phyloP scores from a whole-genome alignment of 345 rosid species.

The Camelina neglecta region DNA sequence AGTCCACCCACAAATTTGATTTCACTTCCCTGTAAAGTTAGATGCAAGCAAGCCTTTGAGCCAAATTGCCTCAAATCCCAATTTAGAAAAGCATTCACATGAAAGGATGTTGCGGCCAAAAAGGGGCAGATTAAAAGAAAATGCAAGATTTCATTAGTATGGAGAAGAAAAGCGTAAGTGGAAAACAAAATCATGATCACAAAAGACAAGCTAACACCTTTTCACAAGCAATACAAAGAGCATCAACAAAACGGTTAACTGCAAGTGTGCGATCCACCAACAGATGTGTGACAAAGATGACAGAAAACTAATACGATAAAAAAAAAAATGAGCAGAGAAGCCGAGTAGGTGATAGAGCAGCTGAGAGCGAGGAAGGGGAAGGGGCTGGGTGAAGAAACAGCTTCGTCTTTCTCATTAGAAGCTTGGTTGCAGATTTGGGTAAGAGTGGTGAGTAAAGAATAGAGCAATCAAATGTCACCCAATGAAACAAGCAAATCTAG shows the following conservation, averaged over 20 bases:
- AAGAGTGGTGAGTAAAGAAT: slow-evolving; percentile 23
- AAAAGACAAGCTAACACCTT: slow-evolving; percentile 10
- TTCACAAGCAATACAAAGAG: slow-evolving; percentile 23
- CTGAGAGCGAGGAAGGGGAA: slow-evolving; percentile 10
- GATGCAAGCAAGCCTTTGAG: background rate
- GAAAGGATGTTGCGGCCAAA: background rate
- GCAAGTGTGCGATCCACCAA: slow-evolving; percentile 6
- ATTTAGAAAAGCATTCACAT: background rate
- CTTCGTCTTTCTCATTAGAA: slow-evolving; percentile 34
- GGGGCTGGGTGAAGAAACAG: slow-evolving; percentile 23
- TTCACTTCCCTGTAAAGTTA: background rate
- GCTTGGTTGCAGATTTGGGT: slow-evolving; percentile 19
- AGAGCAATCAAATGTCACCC: slow-evolving; percentile 7
- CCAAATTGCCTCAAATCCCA: background rate
- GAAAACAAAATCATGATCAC: slow-evolving; percentile 25
- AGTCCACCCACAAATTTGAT: background rate
- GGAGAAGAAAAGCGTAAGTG: background rate
- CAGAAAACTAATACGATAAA: slow-evolving; percentile 3
- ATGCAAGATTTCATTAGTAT: background rate
- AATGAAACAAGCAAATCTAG: slow-evolving; percentile 45
- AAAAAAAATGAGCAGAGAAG: slow-evolving; percentile 19
- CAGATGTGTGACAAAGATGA: slow-evolving; percentile 24
- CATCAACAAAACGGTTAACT: slow-evolving; percentile 2
- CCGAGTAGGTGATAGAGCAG: slow-evolving; percentile 15
- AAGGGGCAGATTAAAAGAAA: background rate